Base-by-base conservation (phyloP, 75 land plant genomes). In the Ceratopteris richardii region DNA sequence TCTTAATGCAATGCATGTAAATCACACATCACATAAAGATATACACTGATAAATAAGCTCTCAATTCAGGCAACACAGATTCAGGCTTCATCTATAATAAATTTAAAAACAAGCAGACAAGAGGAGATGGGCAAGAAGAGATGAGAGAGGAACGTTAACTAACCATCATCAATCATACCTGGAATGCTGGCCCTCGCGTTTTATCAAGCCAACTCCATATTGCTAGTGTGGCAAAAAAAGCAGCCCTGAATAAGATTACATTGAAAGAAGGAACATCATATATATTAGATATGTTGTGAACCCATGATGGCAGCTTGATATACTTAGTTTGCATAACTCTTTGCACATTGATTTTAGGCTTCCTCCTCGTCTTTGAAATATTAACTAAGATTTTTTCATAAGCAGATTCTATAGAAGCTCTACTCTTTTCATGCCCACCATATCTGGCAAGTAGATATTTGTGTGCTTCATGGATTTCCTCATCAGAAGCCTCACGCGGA, bases 341-440 rank as follows among this genome's bases (percentile, higher is more conserved):
- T 67, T 83, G 75, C 16, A 80, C 27, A 70, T 83, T 61, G 27
- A 82, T 48, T 62, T 85, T 88, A 54, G 85, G 80, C 18, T 66
- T 79, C 69, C 62, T 85, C 67, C 89, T 76, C 20, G 70, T 78
- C 70, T 67, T 56, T 17, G 82, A 82, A 64, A 74, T 79, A 51
- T 85, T 83, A 85, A 78, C 78, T 21, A 88, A 77, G 42, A 88
- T 84, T 43, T 88, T 85, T 60, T 88, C 93, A 74, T 88, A 79
- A 19, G 93, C 93, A 48, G 93, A 76, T 74, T 88, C 93, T 57
- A 88, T 88, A 24, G 93, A 79, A 73, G 88, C 86, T 20, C 78
- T 62, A 64, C 93, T 88, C 39, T 85, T 85, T 46, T 78, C 66
- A 64, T 88, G 93, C 9, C 80, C 88, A 22, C 71, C 78, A 77